Percentiles rank a stretch among this genome's conserved stretches.
Conservation (phyloP, 2,329 filamentous ascomycete species). For the Clarireedia sp. region DNA sequence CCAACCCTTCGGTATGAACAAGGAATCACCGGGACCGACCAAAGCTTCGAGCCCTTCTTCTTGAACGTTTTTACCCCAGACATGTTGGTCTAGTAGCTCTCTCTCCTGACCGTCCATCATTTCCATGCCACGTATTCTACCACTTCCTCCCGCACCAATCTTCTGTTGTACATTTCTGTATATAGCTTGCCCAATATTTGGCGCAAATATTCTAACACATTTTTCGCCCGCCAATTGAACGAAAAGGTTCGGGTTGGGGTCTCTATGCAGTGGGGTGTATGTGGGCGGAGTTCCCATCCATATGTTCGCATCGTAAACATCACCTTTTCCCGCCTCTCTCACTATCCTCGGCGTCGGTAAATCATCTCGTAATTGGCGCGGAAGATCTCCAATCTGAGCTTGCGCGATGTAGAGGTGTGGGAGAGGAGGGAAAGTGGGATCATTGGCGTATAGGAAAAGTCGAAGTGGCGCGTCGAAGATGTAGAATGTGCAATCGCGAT, state of each 20-base stretch:
- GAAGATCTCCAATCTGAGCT: slow-evolving; percentile 62
- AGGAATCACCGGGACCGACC: slow-evolving; percentile 57
- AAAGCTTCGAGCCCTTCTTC: slow-evolving; percentile 31
- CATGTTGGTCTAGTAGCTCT: slow-evolving; percentile 52
- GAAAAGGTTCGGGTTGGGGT: slow-evolving; percentile 92
- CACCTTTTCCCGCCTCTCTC: slow-evolving; percentile 57
- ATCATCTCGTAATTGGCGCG: slow-evolving; percentile 52
- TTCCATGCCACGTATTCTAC: slow-evolving; percentile 60
- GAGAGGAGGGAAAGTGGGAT: background rate
- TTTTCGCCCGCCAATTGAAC: slow-evolving; percentile 73
- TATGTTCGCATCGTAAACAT: slow-evolving; percentile 78
- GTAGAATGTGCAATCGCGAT: slow-evolving; percentile 32
- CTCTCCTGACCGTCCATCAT: slow-evolving; percentile 86
- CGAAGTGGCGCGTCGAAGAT: slow-evolving; percentile 36
- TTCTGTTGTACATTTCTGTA: slow-evolving; percentile 46
- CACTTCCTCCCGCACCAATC: slow-evolving; percentile 31
- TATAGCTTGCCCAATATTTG: slow-evolving; percentile 52
- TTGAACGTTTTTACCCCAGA: slow-evolving; percentile 51
- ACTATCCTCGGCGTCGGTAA: slow-evolving; percentile 62
- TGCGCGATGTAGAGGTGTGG: slow-evolving; percentile 76
- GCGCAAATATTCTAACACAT: slow-evolving; percentile 61
- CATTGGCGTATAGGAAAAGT: slow-evolving; percentile 20
- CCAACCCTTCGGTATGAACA: slow-evolving; percentile 79
- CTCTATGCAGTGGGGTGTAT: slow-evolving; percentile 82
- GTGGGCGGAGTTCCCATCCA: slow-evolving; percentile 86